phyloP scores from a whole-genome alignment of 2,329 filamentous ascomycete genomes.

The Xylariomycetidae sp. region DNA sequence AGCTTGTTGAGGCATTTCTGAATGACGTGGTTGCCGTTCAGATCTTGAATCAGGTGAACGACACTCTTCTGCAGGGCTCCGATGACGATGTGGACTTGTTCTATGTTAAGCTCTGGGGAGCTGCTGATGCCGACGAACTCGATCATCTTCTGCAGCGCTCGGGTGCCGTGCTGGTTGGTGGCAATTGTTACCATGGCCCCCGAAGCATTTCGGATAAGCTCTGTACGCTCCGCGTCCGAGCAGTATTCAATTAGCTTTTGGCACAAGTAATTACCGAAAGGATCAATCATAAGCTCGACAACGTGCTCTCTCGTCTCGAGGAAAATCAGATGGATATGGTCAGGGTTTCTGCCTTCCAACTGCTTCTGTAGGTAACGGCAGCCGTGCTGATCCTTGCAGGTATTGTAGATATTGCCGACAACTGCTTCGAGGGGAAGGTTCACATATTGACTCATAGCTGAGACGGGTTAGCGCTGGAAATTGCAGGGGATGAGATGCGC shows the following conservation, averaged over 20 bases:
- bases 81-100: conserved; percentile 88
- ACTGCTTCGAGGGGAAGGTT: conserved; percentile 79
- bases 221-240: conserved; percentile 90
- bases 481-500: not conserved
- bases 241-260: conserved; percentile 96
- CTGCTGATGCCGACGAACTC: conserved; percentile 84
- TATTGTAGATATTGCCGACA: conserved; percentile 75
- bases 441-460: conserved; percentile 73
- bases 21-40: conserved; percentile 98
- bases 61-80: conserved; percentile 77
- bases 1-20: conserved; percentile 98
- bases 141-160: conserved; percentile 98
- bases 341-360: conserved; percentile 80
- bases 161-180: conserved; percentile 93
- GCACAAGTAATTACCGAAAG: conserved; percentile 98
- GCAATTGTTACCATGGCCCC: conserved; percentile 88
- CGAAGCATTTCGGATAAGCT: conserved; percentile 84
- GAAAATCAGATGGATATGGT: conserved; percentile 90
- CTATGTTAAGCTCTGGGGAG: too few species aligned
- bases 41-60: conserved; percentile 90
- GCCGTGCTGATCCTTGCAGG: conserved; percentile 98
- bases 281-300: conserved; percentile 96
- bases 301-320: conserved; percentile 90
- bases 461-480: conserved; percentile 3
- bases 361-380: conserved; percentile 97